phyloP scores from a whole-genome alignment of 345 rosid species.

The Populus tremula region DNA sequence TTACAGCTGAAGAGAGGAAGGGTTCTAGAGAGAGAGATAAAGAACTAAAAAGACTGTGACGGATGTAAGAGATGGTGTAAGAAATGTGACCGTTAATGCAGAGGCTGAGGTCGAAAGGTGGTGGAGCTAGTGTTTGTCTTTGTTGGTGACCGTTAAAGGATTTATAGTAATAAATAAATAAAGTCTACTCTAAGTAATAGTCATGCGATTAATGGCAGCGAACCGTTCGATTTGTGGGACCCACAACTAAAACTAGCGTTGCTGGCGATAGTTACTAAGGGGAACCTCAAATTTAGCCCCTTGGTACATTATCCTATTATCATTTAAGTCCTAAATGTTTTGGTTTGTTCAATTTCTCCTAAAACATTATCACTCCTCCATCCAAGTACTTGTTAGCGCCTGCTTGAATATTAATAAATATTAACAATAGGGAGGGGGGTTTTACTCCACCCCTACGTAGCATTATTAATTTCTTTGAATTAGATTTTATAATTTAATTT shows the following conservation, averaged over 20 bases:
- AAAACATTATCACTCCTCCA: too few relatives aligned
- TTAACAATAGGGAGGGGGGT: too few relatives aligned
- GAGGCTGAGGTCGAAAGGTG: slow-evolving; percentile 1
- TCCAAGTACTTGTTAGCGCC: too few relatives aligned
- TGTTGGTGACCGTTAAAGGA: slow-evolving; percentile 38
- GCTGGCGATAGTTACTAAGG: neutral
- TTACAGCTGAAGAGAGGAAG: neutral
- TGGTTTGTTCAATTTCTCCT: neutral
- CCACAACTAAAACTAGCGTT: neutral
- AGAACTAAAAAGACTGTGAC: slow-evolving; percentile 20
- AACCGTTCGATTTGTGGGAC: neutral
- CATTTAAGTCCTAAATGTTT: neutral
- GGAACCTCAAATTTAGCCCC: neutral
- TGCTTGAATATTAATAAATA: too few relatives aligned
- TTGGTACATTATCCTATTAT: too few relatives aligned
- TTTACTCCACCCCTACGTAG: too few relatives aligned
- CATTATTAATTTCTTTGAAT: too few relatives aligned
- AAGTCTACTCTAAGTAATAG: neutral
- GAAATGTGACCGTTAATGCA: neutral
- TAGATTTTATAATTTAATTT: too few relatives aligned
- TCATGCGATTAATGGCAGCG: neutral
- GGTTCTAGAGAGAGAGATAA: slow-evolving; percentile 8
- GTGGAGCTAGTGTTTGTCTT: slow-evolving; percentile 5
- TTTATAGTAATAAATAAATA: neutral
- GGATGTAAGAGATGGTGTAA: neutral